A percentile compares a stretch with the other conserved stretches of the same genome.
Evolutionary conservation across 2,329 filamentous ascomycete species (phyloP).

Genomic region (Aspergillus chevalieri): DNA sequence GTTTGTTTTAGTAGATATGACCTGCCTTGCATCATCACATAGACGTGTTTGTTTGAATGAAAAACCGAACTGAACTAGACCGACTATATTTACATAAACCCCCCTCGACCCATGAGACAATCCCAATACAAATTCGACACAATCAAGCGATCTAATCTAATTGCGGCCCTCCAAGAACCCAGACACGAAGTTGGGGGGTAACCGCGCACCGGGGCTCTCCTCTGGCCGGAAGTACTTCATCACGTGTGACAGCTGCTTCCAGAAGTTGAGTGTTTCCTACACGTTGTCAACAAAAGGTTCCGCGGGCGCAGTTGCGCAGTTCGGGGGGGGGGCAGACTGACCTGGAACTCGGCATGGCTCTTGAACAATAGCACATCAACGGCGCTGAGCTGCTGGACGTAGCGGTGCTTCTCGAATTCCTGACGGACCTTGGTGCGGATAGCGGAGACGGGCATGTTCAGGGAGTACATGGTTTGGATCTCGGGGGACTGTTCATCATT

Average conservation of each 20-base stretch:
- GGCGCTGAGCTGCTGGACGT: conserved; percentile 78
- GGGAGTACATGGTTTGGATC: conserved; percentile 94
- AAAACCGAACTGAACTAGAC: conserved; percentile 20
- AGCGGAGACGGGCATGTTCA: conserved; percentile 78
- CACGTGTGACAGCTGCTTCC: conserved; percentile 93
- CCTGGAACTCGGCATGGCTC: conserved; percentile 91
- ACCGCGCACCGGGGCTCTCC: conserved; percentile 65
- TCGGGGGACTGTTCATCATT: conserved; percentile 67
- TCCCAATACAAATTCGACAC: conserved; percentile 16
- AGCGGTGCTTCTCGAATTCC: conserved; percentile 94
- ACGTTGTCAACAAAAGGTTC: conserved; percentile 2
- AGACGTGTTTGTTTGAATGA: not conserved
- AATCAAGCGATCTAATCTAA: conserved; percentile 22
- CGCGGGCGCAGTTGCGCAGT: not conserved
- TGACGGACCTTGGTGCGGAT: conserved; percentile 92
- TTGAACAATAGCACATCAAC: conserved; percentile 88
- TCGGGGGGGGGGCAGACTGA: conserved; percentile 35
- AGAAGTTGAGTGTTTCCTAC: conserved; percentile 97
- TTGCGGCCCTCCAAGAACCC: conserved; percentile 85
- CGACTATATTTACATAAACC: conserved; percentile 31
- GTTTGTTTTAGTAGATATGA: conserved; percentile 1
- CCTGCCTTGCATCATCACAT: too few species aligned
- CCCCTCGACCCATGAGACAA: conserved; percentile 9
- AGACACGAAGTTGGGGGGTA: conserved; percentile 86
- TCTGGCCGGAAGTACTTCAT: conserved; percentile 96